Evolutionary conservation across 345 rosid genomes (phyloP).

Genomic region (Kandelia obovata): DNA sequence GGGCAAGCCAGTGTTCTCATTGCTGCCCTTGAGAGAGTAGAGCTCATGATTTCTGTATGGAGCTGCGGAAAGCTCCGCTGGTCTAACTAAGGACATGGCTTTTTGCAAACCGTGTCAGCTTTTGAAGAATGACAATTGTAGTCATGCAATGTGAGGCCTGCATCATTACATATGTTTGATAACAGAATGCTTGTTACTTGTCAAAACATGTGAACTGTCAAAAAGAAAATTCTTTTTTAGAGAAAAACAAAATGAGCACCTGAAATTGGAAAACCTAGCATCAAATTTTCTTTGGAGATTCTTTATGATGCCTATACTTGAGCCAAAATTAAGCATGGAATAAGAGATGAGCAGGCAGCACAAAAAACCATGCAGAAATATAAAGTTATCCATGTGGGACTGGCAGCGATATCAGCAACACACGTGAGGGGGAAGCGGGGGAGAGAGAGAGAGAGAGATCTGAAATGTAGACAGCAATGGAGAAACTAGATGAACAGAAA

Average conservation of each 20-base stretch:
- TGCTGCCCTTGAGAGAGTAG: constrained; percentile 49
- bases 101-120: constrained; percentile 20
- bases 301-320: constrained; percentile 10
- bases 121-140: constrained; percentile 8
- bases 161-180: constrained; percentile 1
- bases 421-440: background rate
- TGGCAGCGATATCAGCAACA: too few relatives aligned
- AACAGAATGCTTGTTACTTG: background rate
- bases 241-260: background rate
- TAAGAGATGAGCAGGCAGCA: background rate
- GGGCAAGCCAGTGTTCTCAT: constrained; percentile 39
- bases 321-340: background rate
- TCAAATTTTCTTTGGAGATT: background rate
- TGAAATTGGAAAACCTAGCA: background rate
- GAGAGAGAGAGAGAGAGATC: background rate
- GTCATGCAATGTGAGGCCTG: constrained; percentile 26
- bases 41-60: constrained; percentile 52
- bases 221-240: background rate
- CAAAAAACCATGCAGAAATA: background rate
- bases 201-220: constrained; percentile 1
- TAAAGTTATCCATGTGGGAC: too few relatives aligned
- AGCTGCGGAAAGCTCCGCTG: constrained; percentile 53
- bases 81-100: constrained; percentile 62
- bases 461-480: background rate
- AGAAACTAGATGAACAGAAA: background rate